Evolutionary conservation across 805 yeast genomes (phyloP).

Genomic region (Candida railenensis): DNA sequence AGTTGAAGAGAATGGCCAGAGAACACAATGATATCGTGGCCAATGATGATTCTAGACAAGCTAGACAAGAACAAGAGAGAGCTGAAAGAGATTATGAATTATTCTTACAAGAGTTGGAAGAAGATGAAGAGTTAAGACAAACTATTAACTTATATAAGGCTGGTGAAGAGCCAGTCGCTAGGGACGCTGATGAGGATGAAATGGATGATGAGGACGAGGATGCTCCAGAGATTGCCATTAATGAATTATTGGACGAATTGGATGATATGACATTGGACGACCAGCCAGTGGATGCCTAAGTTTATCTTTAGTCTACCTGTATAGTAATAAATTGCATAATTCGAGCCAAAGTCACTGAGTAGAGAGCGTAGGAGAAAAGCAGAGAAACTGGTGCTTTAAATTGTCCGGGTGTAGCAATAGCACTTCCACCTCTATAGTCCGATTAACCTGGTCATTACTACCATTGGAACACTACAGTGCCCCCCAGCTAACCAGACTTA

Average conservation of each 20-base stretch:
- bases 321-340: background rate
- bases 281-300: slow-evolving; percentile 18
- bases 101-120: slow-evolving; percentile 96
- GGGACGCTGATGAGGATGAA: slow-evolving; percentile 43
- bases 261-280: slow-evolving; percentile 89
- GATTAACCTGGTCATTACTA: too few relatives aligned
- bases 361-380: too few relatives aligned
- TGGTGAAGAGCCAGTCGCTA: slow-evolving; percentile 21
- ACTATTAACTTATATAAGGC: slow-evolving; percentile 86
- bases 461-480: too few relatives aligned
- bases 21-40: slow-evolving; percentile 91
- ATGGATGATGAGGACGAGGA: slow-evolving; percentile 66
- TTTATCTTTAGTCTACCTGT: slow-evolving; percentile 1
- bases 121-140: slow-evolving; percentile 91
- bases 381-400: too few relatives aligned
- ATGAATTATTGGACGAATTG: slow-evolving; percentile 90
- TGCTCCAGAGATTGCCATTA: slow-evolving; percentile 86
- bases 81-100: slow-evolving; percentile 94
- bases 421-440: too few relatives aligned
- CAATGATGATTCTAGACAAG: slow-evolving; percentile 64
- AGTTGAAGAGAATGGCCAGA: slow-evolving; percentile 94
- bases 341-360: background rate
- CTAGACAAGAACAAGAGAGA: slow-evolving; percentile 83
- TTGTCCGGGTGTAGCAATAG: too few relatives aligned
- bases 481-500: too few relatives aligned